These are phyloP conservation scores for Oryza glumipatula DNA, from an alignment of 176 grass and related monocot genomes.

Conservation along the genomic window DNA sequence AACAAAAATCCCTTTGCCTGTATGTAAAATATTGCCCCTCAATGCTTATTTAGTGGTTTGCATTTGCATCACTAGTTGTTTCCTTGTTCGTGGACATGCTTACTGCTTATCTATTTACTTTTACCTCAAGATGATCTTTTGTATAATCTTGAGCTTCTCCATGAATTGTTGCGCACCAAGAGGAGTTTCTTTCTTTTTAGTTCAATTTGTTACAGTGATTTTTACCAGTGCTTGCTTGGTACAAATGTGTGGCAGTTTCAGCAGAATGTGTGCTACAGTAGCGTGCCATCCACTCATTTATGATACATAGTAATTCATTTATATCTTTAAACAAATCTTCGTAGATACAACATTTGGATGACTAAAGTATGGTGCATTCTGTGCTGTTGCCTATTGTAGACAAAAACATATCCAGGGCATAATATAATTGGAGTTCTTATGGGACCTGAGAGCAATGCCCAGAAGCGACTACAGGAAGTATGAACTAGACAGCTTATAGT, in stretches of 20 bases:
- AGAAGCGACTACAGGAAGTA: conserved; percentile 88
- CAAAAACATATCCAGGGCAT: conserved; percentile 59
- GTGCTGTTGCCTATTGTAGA: conserved; percentile 53
- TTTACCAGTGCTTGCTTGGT: not conserved
- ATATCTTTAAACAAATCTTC: not conserved
- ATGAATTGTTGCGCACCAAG: not conserved
- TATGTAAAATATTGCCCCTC: conserved; percentile 44
- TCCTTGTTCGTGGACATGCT: not conserved
- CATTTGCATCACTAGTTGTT: conserved; percentile 20
- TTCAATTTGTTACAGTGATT: conserved; percentile 12
- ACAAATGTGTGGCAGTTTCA: not conserved
- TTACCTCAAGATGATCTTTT: not conserved
- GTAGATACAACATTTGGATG: conserved; percentile 1
- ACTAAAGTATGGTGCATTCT: conserved; percentile 21
- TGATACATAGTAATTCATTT: not conserved
- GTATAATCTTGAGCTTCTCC: not conserved
- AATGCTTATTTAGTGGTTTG: conserved; percentile 38
- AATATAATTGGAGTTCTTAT: conserved; percentile 84
- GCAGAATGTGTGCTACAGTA: not conserved
- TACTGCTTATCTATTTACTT: not conserved
- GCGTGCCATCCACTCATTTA: not conserved
- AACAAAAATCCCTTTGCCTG: conserved; percentile 76
- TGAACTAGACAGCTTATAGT: conserved; percentile 21
- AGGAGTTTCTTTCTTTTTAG: conserved; percentile 8
- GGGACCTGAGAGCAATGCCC: conserved; percentile 72